Evolutionary conservation across 129 eudicot genomes (phyloP).

Genomic region (Centrapalus pauciflorus): DNA sequence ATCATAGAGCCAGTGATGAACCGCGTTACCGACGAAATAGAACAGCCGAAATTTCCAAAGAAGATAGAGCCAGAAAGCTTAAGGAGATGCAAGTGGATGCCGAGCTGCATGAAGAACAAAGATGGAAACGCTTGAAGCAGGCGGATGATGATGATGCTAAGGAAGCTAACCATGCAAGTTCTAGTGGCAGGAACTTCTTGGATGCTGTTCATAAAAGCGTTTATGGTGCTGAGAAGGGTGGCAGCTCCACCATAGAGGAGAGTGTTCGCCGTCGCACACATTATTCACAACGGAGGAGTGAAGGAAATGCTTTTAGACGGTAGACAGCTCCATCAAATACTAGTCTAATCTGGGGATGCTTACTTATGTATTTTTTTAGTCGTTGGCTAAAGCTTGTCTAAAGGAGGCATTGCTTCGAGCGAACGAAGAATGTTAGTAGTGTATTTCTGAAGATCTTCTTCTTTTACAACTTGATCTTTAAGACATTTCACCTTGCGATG

Average conservation of each 20-base stretch:
- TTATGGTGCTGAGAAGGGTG: slow-evolving; percentile 91
- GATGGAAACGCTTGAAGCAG: slow-evolving; percentile 83
- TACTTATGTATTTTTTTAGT: no score
- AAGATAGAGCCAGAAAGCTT: slow-evolving; percentile 77
- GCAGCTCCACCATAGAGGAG: slow-evolving; percentile 89
- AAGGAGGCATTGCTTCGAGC: no score
- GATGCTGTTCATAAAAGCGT: slow-evolving; percentile 72
- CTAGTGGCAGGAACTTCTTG: slow-evolving; percentile 58
- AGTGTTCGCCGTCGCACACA: slow-evolving; percentile 89
- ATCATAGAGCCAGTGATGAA: slow-evolving; percentile 24
- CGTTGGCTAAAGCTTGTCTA: no score
- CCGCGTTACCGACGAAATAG: slow-evolving; percentile 30
- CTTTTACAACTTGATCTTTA: no score
- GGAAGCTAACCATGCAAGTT: slow-evolving; percentile 44
- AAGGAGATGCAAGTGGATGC: slow-evolving; percentile 95
- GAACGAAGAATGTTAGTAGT: no score
- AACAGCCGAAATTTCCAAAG: slow-evolving; percentile 54
- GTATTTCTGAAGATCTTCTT: no score
- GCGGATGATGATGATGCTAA: slow-evolving; percentile 79
- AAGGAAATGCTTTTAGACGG: slow-evolving; percentile 82
- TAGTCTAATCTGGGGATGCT: no score
- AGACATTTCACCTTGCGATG: no score
- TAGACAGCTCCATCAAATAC: no score
- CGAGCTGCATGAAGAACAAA: slow-evolving; percentile 82
- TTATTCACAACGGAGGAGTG: slow-evolving; percentile 63